Evolutionary conservation across 1,284 basidiomycete species (phyloP), one percentile per base, ranked within the genome.

Genomic region (Entoloma clypeatum): DNA sequence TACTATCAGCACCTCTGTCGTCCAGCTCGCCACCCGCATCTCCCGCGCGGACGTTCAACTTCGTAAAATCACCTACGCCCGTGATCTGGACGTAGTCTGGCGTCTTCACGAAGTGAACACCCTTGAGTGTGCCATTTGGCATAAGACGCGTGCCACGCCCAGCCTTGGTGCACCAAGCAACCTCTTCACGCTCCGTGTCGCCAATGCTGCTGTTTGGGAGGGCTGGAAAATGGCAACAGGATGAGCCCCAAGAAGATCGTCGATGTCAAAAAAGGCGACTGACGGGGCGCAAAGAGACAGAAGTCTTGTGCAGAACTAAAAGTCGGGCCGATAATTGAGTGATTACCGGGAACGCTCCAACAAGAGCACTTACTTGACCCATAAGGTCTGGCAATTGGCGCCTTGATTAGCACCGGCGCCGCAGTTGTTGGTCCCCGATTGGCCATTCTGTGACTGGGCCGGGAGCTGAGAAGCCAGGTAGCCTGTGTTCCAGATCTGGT

Each of bases 81-180:
- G 71, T 74, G 43, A 86, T 67, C 57, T 84, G 78, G 26, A 85
- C 65, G 56, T 86, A 88, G 51, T 80, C 71, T 8, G 72, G 71
- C 0, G 81, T 81, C 58, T 72, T 68, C 47, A 83, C 75, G 56
- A 79, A 78, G 57, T 86, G 82, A 2, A 83, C 71, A 49, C 81
- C 83, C 22, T 69, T 65, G 45, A 88, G 65, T 5, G 81, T 67
- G 16, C 78, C 79, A 11, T 70, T 61, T 31, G 81, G 81, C 17
- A 88, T 82, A 21, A 74, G 58, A 36, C 85, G 81, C 0, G 80
- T 68, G 6, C 85, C 84, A 43, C 72, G 73, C 11, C 79, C 77
- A 36, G 73, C 69, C 57, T 77, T 80, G 25, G 82, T 83, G 67
- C 86, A 90, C 71, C 76, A 89, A 0, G 83, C 77, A n/a, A 89